phyloP scores from a whole-genome alignment of 192 early-diverging fungal species.

The Phlyctochytrium bullatum region DNA sequence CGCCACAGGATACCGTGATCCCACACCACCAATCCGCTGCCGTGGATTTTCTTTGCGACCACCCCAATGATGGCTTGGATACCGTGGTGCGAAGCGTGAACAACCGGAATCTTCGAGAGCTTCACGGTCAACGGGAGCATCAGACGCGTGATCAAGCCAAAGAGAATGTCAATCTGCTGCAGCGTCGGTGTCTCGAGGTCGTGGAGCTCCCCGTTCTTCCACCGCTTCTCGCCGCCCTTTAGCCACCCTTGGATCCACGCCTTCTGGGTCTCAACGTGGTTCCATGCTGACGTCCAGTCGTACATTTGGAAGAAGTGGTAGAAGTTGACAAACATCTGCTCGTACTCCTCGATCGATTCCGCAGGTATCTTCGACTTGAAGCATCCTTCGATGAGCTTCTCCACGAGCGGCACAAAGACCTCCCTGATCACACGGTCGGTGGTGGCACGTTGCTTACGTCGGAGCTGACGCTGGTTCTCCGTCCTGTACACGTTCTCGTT shows the following conservation, averaged over 20 bases:
- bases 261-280: conserved; percentile 35
- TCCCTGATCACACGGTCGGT: conserved; percentile 23
- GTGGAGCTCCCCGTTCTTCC: conserved; percentile 19
- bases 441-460: conserved; percentile 21
- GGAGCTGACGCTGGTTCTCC: conserved; percentile 16
- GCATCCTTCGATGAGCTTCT: conserved; percentile 32
- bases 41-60: conserved; percentile 37
- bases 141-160: conserved; percentile 32
- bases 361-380: conserved; percentile 17
- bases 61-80: conserved; percentile 48
- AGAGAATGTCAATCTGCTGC: conserved; percentile 40
- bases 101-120: conserved; percentile 30
- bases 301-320: conserved; percentile 37
- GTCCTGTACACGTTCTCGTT: conserved; percentile 41
- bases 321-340: conserved; percentile 38
- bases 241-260: conserved; percentile 38
- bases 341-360: conserved; percentile 29
- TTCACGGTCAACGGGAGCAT: conserved; percentile 34
- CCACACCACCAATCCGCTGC: conserved; percentile 36
- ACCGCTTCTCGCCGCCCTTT: conserved; percentile 6
- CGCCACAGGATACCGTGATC: conserved; percentile 51
- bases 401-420: conserved; percentile 36
- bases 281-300: conserved; percentile 40
- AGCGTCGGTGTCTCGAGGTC: conserved; percentile 42
- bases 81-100: conserved; percentile 47